These are phyloP conservation scores for Ogataea neopini DNA, from an alignment of 805 yeast genomes.

Conservation along the genomic window DNA sequence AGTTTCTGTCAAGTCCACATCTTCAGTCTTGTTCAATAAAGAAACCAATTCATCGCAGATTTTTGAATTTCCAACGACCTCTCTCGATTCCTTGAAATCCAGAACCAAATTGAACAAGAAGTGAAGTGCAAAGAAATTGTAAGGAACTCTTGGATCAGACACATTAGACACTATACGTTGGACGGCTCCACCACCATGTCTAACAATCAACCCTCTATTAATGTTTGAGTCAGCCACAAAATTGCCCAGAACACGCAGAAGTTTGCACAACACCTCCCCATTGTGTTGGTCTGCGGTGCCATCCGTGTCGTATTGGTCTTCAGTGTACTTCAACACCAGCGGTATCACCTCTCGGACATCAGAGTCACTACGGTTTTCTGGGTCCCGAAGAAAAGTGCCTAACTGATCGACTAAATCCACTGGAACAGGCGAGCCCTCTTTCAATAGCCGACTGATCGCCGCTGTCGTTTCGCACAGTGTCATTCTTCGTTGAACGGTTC, in stretches of 20 bases:
- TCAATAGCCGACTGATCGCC: not conserved
- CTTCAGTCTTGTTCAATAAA: not conserved
- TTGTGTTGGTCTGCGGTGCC: no score
- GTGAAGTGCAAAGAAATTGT: conserved; percentile 13
- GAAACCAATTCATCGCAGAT: not conserved
- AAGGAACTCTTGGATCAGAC: not conserved
- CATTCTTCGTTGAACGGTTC: not conserved
- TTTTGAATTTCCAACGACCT: conserved; percentile 1
- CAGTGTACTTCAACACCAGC: conserved; percentile 2
- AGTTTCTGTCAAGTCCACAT: conserved; percentile 7
- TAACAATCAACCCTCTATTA: conserved; percentile 11
- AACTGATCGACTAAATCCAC: conserved; percentile 2
- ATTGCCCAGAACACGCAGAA: conserved; percentile 16
- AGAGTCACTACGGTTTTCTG: not conserved
- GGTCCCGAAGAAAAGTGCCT: conserved; percentile 6
- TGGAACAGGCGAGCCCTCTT: not conserved
- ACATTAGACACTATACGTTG: conserved; percentile 3
- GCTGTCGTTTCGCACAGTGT: not conserved
- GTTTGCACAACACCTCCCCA: conserved; percentile 5
- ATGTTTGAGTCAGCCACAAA: conserved; percentile 19
- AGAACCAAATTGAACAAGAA: conserved; percentile 17
- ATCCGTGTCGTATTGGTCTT: not conserved
- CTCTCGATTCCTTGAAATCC: conserved; percentile 6
- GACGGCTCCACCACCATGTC: not conserved
- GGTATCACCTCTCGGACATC: conserved; percentile 6